Percentiles rank a stretch among this genome's conserved stretches.
Evolutionary conservation across 371 early-diverging fungal genomes (phyloP).

Genomic region (Mucor lusitanicus): DNA sequence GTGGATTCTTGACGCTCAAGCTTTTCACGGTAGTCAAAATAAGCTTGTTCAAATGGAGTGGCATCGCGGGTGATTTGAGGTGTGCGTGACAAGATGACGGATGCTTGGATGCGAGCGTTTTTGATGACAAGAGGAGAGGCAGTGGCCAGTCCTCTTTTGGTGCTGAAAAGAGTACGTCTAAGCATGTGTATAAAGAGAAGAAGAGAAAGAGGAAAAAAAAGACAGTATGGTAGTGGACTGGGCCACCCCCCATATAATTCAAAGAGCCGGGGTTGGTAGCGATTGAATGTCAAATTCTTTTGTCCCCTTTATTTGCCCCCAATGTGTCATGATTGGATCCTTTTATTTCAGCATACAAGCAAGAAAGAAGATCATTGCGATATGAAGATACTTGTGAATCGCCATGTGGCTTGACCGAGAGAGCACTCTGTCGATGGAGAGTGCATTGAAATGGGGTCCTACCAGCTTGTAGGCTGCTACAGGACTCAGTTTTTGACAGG

Average conservation of each 20-base stretch:
- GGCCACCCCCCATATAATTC: neutral
- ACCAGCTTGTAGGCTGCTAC: neutral
- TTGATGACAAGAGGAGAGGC: slow-evolving; percentile 31
- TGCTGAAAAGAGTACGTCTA: slow-evolving; percentile 5
- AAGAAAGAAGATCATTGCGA: neutral
- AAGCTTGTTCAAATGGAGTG: slow-evolving; percentile 74
- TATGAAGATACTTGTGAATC: neutral
- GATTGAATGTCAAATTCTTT: neutral
- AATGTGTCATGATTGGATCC: neutral
- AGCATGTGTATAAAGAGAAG: neutral
- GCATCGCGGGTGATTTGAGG: slow-evolving; percentile 79
- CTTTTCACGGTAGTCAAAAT: slow-evolving; percentile 76
- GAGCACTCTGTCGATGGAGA: neutral
- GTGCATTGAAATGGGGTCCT: slow-evolving; percentile 13
- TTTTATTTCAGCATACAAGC: neutral
- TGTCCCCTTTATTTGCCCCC: neutral
- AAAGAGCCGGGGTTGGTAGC: neutral
- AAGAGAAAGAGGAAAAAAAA: neutral
- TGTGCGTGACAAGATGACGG: slow-evolving; percentile 77
- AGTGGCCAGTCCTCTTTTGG: slow-evolving; percentile 26
- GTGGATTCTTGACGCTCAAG: slow-evolving; percentile 64
- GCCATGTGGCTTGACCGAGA: neutral
- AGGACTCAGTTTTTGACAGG: neutral
- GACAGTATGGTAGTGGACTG: neutral
- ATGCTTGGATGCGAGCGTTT: slow-evolving; percentile 60